Evolutionary conservation across 306 rosid genomes (phyloP).

Genomic region (Delonix regia): DNA sequence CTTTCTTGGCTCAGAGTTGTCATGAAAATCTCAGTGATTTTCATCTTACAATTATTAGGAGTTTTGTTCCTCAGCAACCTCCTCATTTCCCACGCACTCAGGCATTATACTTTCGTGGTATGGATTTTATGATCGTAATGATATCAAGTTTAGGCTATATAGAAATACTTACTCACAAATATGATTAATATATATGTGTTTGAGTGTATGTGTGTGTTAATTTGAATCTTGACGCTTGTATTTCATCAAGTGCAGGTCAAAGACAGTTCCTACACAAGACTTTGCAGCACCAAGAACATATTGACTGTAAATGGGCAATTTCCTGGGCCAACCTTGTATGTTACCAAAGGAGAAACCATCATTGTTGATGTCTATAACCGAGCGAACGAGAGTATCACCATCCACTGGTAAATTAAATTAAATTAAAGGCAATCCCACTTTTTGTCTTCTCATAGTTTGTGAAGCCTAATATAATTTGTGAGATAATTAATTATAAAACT

Average conservation of each 20-base stretch:
- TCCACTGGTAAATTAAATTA: constrained; percentile 48
- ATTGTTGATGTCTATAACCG: constrained; percentile 54
- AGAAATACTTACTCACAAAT: not conserved
- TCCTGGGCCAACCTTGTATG: constrained; percentile 62
- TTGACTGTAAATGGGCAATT: constrained; percentile 63
- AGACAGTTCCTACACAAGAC: constrained; percentile 50
- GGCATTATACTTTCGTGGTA: constrained; percentile 47
- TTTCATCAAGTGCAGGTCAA: constrained; percentile 41
- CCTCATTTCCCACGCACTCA: constrained; percentile 25
- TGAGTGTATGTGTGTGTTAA: too few relatives aligned
- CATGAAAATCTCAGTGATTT: constrained; percentile 14
- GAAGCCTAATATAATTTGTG: too few relatives aligned
- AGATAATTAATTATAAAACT: too few relatives aligned
- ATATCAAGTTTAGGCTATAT: too few relatives aligned
- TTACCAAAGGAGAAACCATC: constrained; percentile 52
- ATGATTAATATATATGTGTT: not conserved
- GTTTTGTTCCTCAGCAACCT: constrained; percentile 23
- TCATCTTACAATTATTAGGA: constrained; percentile 14
- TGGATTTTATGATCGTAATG: not conserved
- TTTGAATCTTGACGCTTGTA: too few relatives aligned
- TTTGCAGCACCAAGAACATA: too few relatives aligned
- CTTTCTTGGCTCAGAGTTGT: not conserved
- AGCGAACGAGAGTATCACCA: constrained; percentile 64
- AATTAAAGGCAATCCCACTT: too few relatives aligned
- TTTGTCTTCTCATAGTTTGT: too few relatives aligned